phyloP scores from a whole-genome alignment of 176 grass and related monocot genomes.

The Aegilops speltoides region DNA sequence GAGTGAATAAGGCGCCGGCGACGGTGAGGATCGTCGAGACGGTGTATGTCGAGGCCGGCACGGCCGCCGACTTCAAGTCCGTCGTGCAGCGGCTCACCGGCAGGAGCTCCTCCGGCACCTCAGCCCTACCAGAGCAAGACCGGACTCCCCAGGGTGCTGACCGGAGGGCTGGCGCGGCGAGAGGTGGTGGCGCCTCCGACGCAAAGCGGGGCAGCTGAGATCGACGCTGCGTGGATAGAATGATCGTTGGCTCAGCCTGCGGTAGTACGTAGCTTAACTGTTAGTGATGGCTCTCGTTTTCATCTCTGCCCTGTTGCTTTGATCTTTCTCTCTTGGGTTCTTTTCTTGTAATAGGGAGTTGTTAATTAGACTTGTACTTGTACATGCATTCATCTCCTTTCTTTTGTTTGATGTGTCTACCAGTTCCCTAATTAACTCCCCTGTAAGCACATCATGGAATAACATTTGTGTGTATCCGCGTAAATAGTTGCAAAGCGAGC shows the following conservation, averaged over 20 bases:
- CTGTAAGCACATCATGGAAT: too few species aligned
- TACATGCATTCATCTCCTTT: not conserved
- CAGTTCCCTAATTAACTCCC: not conserved
- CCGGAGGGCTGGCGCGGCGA: not conserved
- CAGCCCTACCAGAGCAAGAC: too few species aligned
- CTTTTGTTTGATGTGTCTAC: not conserved
- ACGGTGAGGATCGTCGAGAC: constrained; percentile 78
- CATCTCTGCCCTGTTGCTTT: not conserved
- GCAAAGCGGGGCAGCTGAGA: constrained; percentile 10
- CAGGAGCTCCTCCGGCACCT: constrained; percentile 6
- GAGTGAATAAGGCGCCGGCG: constrained; percentile 23
- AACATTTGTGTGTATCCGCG: too few species aligned
- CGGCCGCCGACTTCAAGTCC: constrained; percentile 59
- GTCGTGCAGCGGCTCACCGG: constrained; percentile 71
- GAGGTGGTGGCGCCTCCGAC: not conserved
- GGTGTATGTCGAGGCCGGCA: constrained; percentile 57
- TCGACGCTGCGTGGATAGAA: not conserved
- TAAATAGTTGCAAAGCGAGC: too few species aligned
- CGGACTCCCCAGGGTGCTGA: too few species aligned
- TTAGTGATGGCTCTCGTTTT: not conserved
- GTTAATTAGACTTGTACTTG: too few species aligned
- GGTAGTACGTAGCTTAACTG: not conserved
- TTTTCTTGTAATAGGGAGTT: not conserved
- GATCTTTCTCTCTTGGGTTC: not conserved
- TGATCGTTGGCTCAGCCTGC: not conserved